Percentiles rank a stretch among this genome's conserved stretches.
Conservation (phyloP, 768 basidiomycete genomes). For the Strobilomyces echinocephalus region DNA sequence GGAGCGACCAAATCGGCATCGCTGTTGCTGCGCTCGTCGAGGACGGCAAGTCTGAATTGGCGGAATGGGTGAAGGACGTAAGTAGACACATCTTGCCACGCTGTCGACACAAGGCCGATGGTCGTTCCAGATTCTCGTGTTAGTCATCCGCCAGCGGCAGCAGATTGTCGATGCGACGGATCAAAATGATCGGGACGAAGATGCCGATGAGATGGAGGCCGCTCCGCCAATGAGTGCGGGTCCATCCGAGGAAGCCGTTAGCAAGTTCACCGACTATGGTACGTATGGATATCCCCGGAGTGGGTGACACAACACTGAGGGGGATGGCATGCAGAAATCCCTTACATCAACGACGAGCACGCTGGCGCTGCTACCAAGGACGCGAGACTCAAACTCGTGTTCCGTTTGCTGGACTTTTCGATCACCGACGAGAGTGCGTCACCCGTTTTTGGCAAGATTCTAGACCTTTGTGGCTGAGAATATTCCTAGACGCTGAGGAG, state of each 20-base stretch:
- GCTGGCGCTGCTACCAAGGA: constrained; percentile 76
- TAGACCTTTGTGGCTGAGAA: constrained; percentile 8
- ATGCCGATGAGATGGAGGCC: constrained; percentile 32
- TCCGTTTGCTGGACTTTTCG: constrained; percentile 72
- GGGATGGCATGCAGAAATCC: constrained; percentile 54
- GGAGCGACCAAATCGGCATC: constrained; percentile 88
- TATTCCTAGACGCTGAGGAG: constrained; percentile 54
- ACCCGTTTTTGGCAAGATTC: not conserved
- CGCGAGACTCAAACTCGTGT: constrained; percentile 75
- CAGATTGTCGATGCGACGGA: constrained; percentile 61
- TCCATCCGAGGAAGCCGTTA: constrained; percentile 65
- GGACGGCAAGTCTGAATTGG: constrained; percentile 53
- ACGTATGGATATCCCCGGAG: constrained; percentile 28
- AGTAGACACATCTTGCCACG: constrained; percentile 30
- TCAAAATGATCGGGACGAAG: constrained; percentile 36
- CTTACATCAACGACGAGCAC: constrained; percentile 68
- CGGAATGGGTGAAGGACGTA: constrained; percentile 82
- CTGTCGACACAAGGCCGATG: constrained; percentile 18
- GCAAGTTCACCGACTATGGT: constrained; percentile 75
- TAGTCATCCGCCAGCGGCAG: constrained; percentile 56
- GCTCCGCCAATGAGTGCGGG: constrained; percentile 24
- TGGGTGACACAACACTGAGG: constrained; percentile 2
- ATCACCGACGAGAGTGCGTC: constrained; percentile 60
- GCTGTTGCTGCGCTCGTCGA: constrained; percentile 71
- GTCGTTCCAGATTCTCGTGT: constrained; percentile 49